phyloP scores from a whole-genome alignment of 2,329 filamentous ascomycete genomes.

The Lojkania enalia region DNA sequence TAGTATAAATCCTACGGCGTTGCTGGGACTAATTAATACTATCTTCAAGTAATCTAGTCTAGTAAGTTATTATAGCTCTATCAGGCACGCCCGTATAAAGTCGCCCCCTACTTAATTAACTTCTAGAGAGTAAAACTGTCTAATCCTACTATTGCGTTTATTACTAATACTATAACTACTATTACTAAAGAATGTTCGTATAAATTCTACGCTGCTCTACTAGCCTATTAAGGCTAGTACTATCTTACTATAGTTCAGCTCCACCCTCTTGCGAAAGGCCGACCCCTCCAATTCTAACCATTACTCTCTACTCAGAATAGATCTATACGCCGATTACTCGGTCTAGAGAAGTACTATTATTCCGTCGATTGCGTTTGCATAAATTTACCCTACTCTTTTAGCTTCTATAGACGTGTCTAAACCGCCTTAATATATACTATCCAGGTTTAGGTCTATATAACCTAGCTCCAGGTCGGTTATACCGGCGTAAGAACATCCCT shows the following conservation, averaged over 20 bases:
- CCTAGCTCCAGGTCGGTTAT: slow-evolving; percentile 12
- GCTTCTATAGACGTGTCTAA: slow-evolving; percentile 14
- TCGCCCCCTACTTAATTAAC: slow-evolving; percentile 13
- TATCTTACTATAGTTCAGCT: slow-evolving; percentile 11
- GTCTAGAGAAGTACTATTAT: slow-evolving; percentile 10
- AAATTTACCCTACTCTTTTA: slow-evolving; percentile 10
- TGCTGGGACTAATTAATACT: background rate
- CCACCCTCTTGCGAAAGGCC: slow-evolving; percentile 12
- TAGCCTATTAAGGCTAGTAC: slow-evolving; percentile 11
- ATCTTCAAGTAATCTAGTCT: slow-evolving; percentile 9
- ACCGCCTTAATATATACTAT: slow-evolving; percentile 11
- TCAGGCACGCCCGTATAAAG: slow-evolving; percentile 9
- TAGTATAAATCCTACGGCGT: background rate
- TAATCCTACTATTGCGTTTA: slow-evolving; percentile 12
- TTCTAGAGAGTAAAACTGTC: slow-evolving; percentile 13
- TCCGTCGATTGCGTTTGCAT: slow-evolving; percentile 15
- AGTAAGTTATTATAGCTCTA: slow-evolving; percentile 7
- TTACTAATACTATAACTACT: slow-evolving; percentile 9
- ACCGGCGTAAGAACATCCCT: slow-evolving; percentile 12
- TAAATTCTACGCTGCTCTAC: slow-evolving; percentile 12
- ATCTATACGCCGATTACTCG: slow-evolving; percentile 14
- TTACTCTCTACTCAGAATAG: slow-evolving; percentile 12
- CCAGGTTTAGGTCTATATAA: slow-evolving; percentile 13
- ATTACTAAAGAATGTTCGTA: slow-evolving; percentile 11
- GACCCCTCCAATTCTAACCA: slow-evolving; percentile 9